phyloP scores from a whole-genome alignment of 1,139 yeast species.

The Magnusiomyces sp. region DNA sequence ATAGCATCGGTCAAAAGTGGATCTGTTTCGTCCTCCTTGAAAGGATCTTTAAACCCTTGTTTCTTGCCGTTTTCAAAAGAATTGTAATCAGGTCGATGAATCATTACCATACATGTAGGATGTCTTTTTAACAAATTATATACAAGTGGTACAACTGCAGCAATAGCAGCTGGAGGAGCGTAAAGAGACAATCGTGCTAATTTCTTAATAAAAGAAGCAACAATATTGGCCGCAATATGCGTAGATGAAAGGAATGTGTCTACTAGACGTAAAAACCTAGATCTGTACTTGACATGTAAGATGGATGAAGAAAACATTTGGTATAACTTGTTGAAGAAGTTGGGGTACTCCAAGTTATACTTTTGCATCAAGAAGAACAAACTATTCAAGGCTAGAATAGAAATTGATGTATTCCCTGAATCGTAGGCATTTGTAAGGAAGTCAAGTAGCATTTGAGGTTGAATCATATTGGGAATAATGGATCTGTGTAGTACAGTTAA shows the following conservation, averaged over 20 bases:
- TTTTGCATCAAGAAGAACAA: conserved; percentile 75
- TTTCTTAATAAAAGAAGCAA: conserved; percentile 83
- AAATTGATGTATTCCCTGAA: conserved; percentile 51
- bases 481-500: conserved; percentile 71
- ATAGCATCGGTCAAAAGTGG: conserved; percentile 77
- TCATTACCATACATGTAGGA: conserved; percentile 86
- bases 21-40: conserved; percentile 50
- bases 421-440: conserved; percentile 82
- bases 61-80: conserved; percentile 21
- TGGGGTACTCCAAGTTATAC: conserved; percentile 86
- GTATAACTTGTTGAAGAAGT: conserved; percentile 76
- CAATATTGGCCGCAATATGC: conserved; percentile 72
- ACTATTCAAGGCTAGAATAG: conserved; percentile 80
- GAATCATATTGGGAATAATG: conserved; percentile 69
- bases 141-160: conserved; percentile 79
- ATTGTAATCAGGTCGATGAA: conserved; percentile 46
- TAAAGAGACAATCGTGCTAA: conserved; percentile 65
- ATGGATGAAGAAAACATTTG: conserved; percentile 63
- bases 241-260: conserved; percentile 83
- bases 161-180: conserved; percentile 89
- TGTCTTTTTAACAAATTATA: conserved; percentile 84
- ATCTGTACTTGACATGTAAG: conserved; percentile 70
- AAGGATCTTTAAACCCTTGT: conserved; percentile 51
- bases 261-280: conserved; percentile 79
- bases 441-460: conserved; percentile 84